phyloP scores from a whole-genome alignment of 2,329 filamentous ascomycete genomes.

The Nemania sp. region DNA sequence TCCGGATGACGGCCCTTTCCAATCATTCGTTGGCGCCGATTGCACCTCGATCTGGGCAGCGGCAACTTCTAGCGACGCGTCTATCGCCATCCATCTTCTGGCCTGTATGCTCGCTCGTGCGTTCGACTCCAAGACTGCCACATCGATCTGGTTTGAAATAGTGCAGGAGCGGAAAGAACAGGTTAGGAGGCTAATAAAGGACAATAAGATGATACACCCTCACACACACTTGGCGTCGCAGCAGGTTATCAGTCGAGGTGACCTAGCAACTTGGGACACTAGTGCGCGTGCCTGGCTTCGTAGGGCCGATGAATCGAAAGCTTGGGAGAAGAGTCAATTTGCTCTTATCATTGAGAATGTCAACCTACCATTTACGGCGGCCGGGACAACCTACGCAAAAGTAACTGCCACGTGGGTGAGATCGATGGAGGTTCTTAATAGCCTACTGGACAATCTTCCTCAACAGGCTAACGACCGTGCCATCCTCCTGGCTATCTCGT shows the following conservation, averaged over 20 bases:
- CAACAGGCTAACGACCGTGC: not conserved
- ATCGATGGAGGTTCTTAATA: constrained; percentile 19
- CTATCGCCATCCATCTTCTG: no score
- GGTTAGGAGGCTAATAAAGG: no score
- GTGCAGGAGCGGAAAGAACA: no score
- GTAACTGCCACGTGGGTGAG: constrained; percentile 22
- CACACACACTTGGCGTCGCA: no score
- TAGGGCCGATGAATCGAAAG: not conserved
- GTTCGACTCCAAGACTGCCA: no score
- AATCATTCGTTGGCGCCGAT: constrained; percentile 38
- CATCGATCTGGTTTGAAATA: no score
- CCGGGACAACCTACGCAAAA: constrained; percentile 14
- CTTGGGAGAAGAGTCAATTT: constrained; percentile 2
- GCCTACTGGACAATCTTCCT: constrained; percentile 6
- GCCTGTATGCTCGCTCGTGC: no score
- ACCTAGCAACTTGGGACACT: not conserved
- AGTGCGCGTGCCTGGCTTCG: constrained; percentile 18
- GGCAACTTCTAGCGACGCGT: no score
- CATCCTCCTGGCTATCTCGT: constrained; percentile 15
- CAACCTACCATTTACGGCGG: constrained; percentile 3
- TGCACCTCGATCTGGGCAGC: constrained; percentile 50
- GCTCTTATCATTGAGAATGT: constrained; percentile 10
- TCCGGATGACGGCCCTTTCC: constrained; percentile 13
- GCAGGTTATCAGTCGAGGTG: no score
- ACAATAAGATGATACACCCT: no score